phyloP scores from a whole-genome alignment of 371 early-diverging fungal species.

The Parasitella parasitica region DNA sequence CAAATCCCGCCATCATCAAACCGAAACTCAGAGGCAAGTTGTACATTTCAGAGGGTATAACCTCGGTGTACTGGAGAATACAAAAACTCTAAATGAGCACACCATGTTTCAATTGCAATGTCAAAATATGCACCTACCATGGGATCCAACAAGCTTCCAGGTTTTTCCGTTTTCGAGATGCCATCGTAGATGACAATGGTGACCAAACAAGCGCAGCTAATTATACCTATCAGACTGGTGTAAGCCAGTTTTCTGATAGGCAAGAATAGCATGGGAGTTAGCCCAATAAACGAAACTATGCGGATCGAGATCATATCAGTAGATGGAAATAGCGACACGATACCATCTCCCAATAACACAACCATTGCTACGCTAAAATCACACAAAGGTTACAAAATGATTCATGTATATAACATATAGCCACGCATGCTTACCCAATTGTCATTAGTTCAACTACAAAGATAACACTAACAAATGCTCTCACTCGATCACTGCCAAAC shows the following conservation, averaged over 20 bases:
- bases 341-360: conserved; percentile 37
- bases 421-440: conserved; percentile 31
- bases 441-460: conserved; percentile 68
- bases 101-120: not conserved
- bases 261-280: conserved; percentile 33
- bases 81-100: conserved; percentile 23
- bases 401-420: not conserved
- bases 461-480: conserved; percentile 42
- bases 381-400: conserved; percentile 1
- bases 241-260: conserved; percentile 44
- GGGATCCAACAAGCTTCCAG: conserved; percentile 60
- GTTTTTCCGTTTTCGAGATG: conserved; percentile 37
- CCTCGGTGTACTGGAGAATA: conserved; percentile 30
- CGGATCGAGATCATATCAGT: conserved; percentile 9
- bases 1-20: conserved; percentile 48
- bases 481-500: conserved; percentile 58
- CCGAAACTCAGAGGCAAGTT: conserved; percentile 40
- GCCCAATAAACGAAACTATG: conserved; percentile 8
- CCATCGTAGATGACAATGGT: conserved; percentile 50
- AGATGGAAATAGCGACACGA: conserved; percentile 29
- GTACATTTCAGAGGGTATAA: conserved; percentile 35
- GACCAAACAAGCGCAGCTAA: conserved; percentile 37
- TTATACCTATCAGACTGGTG: conserved; percentile 50
- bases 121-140: conserved; percentile 27
- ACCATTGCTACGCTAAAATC: conserved; percentile 32